Percentiles rank a stretch among this genome's conserved stretches.
These are phyloP conservation scores for Lipomyces chichibuensis DNA, from an alignment of 805 yeast species.

Conservation along the genomic window DNA sequence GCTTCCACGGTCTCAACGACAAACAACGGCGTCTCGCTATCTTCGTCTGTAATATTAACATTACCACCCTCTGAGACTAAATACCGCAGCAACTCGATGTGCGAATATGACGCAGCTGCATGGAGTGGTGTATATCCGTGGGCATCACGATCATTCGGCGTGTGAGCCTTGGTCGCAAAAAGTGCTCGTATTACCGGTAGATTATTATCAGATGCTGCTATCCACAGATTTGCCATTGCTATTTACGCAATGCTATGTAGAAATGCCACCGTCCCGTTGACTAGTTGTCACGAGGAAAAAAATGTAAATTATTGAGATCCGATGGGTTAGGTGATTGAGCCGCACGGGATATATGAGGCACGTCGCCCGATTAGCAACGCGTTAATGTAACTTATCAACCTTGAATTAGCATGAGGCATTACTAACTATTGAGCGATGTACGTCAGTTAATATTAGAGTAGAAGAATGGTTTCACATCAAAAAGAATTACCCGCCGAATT, in stretches of 20 bases:
- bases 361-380: neutral
- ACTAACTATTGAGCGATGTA: neutral
- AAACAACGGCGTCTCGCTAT: slow-evolving; percentile 95
- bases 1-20: slow-evolving; percentile 73
- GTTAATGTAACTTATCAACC: neutral
- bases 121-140: slow-evolving; percentile 97
- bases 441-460: neutral
- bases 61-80: slow-evolving; percentile 70
- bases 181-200: slow-evolving; percentile 58
- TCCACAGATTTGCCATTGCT: slow-evolving; percentile 70
- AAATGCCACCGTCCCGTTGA: neutral
- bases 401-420: neutral
- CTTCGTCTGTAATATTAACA: slow-evolving; percentile 77
- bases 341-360: neutral
- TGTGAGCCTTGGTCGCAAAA: slow-evolving; percentile 55
- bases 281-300: neutral
- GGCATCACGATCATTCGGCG: slow-evolving; percentile 78
- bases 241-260: slow-evolving; percentile 1
- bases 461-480: neutral
- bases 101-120: slow-evolving; percentile 96
- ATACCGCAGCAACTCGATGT: slow-evolving; percentile 63
- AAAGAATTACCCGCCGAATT: neutral
- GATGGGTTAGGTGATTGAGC: neutral
- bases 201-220: slow-evolving; percentile 89
- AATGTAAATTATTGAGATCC: neutral